Evolutionary conservation across 2,329 filamentous ascomycete genomes (phyloP), one percentile per base, ranked within the genome.

Genomic region (Parastagonospora avenae): DNA sequence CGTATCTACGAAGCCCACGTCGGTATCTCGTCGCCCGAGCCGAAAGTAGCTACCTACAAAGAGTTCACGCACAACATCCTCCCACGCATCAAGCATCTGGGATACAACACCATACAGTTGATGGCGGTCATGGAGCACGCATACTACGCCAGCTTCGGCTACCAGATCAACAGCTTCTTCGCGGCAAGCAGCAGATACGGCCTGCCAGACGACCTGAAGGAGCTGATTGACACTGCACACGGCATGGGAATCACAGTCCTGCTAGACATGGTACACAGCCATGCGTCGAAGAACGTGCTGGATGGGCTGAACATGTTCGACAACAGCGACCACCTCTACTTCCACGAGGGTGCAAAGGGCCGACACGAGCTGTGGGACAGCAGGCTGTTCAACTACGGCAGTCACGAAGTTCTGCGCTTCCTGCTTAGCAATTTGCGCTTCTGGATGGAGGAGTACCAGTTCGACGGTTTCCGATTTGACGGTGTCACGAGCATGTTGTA

Each of bases 121-220:
- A 99, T 99, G 94, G 94, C 94, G 39, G 83, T 99, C 70, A 99
- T 99, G 93, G 94, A 99, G 73, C 94, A 99, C 76, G 94, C 94
- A 42, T 99, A 99, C 81, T 99, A 99, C 73, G 94, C 94, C 66
- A 97, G 93, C 70, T 99, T 99, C 67, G 94, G 94, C 40, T 99
- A 99, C 75, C 94, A 99, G 76, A 86, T 99, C 77, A 99, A 97
- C 80, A 97, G 90, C 76, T 99, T 99, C 81, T 99, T 97, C 67
- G 94, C 94, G 27, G 92, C 93, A 10, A 97, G 92, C 75, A 97
- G 93, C 74, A 87, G 94, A 56, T 99, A 96, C 70, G 94, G 94
- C 36, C 84, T 87, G 1, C 94, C 94, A 0, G 94, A 99, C 68
- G 94, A 97, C 32, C 80, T 99, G 62, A 99, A 96, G 75, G 93